A percentile compares a stretch with the other conserved stretches of the same genome.
Evolutionary conservation across 495 filamentous ascomycete genomes (phyloP).

Genomic region (Xylaria castorea): DNA sequence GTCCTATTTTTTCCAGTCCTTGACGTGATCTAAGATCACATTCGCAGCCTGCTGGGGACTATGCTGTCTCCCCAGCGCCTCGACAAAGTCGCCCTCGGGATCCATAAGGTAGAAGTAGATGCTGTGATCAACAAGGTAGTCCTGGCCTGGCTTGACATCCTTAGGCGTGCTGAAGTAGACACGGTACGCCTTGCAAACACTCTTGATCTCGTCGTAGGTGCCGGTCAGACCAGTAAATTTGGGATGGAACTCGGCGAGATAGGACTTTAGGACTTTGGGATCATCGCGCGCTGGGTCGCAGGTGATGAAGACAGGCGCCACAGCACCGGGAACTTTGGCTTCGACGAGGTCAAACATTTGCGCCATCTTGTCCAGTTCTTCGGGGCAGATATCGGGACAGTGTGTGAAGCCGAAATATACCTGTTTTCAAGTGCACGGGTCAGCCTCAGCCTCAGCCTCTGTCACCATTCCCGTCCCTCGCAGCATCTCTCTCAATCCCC

Average conservation of each 20-base stretch:
- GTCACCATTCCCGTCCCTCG: neutral
- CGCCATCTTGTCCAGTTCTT: slow-evolving; percentile 99
- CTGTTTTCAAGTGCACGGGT: slow-evolving; percentile 38
- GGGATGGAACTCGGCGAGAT: slow-evolving; percentile 92
- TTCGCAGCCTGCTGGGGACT: slow-evolving; percentile 84
- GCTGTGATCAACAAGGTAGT: slow-evolving; percentile 97
- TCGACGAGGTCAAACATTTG: slow-evolving; percentile 85
- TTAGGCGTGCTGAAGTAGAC: slow-evolving; percentile 96
- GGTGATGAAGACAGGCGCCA: slow-evolving; percentile 84
- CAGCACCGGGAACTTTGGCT: slow-evolving; percentile 45
- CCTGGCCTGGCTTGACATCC: slow-evolving; percentile 87
- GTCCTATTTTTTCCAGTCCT: slow-evolving; percentile 75
- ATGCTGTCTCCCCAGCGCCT: slow-evolving; percentile 94
- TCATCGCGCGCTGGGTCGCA: slow-evolving; percentile 93
- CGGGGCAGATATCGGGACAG: slow-evolving; percentile 98
- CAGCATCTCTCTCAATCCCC: neutral
- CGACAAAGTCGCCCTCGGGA: slow-evolving; percentile 97
- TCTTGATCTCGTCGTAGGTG: slow-evolving; percentile 88
- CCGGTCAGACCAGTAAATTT: slow-evolving; percentile 88
- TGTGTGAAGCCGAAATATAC: slow-evolving; percentile 99
- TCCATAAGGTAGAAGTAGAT: slow-evolving; percentile 99
- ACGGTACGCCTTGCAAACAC: slow-evolving; percentile 90
- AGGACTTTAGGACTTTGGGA: slow-evolving; percentile 80
- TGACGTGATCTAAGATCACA: slow-evolving; percentile 85
- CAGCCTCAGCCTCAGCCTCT: slow-evolving; percentile 1